Percentiles rank a stretch among this genome's conserved stretches.
Conservation (phyloP, 2,329 filamentous ascomycete species). For the Colletotrichum sp. region DNA sequence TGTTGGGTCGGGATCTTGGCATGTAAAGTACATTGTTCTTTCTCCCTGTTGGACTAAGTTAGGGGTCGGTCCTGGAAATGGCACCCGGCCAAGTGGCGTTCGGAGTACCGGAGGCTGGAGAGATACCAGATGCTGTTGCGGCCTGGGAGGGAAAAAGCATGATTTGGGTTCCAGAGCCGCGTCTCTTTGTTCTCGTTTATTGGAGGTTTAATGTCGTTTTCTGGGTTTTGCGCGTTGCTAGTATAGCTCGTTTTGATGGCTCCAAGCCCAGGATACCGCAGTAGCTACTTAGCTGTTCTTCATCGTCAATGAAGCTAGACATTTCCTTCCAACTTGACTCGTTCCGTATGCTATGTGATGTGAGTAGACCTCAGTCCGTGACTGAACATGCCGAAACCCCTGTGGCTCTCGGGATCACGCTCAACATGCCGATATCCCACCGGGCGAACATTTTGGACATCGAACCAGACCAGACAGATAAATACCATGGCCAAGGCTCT, state of each 20-base stretch:
- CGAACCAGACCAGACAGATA: background rate
- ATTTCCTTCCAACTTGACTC: background rate
- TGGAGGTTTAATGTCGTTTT: conserved; percentile 12
- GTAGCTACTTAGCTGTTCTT: conserved; percentile 1
- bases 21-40: conserved; percentile 18
- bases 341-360: background rate
- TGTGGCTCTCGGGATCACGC: background rate
- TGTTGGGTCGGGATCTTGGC: conserved; percentile 15
- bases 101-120: conserved; percentile 20
- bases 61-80: conserved; percentile 11
- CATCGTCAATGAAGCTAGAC: conserved; percentile 10
- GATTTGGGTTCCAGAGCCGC: conserved; percentile 18
- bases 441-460: background rate
- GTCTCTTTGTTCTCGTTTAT: background rate
- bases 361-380: background rate
- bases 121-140: conserved; percentile 24
- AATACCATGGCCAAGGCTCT: background rate
- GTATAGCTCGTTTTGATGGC: conserved; percentile 18
- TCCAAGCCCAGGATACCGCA: conserved; percentile 7
- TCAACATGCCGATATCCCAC: background rate
- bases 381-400: background rate
- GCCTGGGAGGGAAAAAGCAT: conserved; percentile 17
- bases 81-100: conserved; percentile 24
- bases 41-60: conserved; percentile 21
- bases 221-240: background rate